A percentile compares a stretch with the other conserved stretches of the same genome.
Conservation (phyloP, 2,329 filamentous ascomycete species). For the Colletotrichum camelliae region DNA sequence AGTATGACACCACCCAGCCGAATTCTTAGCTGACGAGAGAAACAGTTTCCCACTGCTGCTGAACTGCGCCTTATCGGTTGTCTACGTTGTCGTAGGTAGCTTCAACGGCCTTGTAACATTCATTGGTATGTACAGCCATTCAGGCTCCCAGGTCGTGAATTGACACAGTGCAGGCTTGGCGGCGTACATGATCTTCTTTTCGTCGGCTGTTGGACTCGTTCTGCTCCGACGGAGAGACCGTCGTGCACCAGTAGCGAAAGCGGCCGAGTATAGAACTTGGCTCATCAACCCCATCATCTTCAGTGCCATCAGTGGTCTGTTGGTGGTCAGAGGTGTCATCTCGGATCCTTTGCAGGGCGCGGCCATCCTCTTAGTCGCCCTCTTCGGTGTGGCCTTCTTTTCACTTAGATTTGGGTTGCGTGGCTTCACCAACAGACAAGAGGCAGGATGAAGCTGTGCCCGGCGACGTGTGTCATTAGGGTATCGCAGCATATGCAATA, state of each 20-base stretch:
- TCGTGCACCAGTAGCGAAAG: slow-evolving; percentile 14
- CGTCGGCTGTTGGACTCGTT: slow-evolving; percentile 29
- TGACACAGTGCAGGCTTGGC: slow-evolving; percentile 24
- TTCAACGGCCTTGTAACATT: slow-evolving; percentile 31
- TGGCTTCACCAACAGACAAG: slow-evolving; percentile 16
- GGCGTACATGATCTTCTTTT: slow-evolving; percentile 29
- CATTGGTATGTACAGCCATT: slow-evolving; percentile 17
- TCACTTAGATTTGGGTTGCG: slow-evolving; percentile 27
- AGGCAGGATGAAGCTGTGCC: neutral
- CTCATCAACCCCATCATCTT: slow-evolving; percentile 30
- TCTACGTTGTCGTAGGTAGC: slow-evolving; percentile 29
- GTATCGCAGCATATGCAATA: neutral
- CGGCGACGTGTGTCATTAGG: neutral
- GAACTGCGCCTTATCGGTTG: slow-evolving; percentile 27
- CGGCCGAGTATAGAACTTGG: slow-evolving; percentile 26
- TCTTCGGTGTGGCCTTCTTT: slow-evolving; percentile 29
- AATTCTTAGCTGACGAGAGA: neutral
- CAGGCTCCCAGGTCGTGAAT: neutral
- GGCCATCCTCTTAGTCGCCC: slow-evolving; percentile 30
- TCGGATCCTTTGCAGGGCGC: slow-evolving; percentile 32
- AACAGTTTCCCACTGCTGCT: slow-evolving; percentile 26
- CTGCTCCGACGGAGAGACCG: slow-evolving; percentile 26
- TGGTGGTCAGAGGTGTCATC: slow-evolving; percentile 31
- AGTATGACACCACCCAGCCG: neutral
- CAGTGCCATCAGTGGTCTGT: slow-evolving; percentile 27